Conservation (phyloP, 1,284 basidiomycete species). For the Ceratobasidium papillatum region DNA sequence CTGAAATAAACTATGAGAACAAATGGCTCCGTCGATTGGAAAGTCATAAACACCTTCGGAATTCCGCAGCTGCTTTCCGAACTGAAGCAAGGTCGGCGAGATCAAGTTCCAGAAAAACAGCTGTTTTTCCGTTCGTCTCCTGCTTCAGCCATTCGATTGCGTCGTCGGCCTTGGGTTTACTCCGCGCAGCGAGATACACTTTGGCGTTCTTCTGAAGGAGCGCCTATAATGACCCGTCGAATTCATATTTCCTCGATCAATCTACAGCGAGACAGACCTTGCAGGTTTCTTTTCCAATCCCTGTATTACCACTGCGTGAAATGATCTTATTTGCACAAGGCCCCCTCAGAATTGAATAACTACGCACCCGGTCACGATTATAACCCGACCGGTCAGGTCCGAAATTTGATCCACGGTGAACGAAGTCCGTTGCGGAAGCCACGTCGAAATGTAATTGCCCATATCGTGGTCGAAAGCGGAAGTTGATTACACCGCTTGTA, state of each 20-base stretch:
- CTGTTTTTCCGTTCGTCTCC: constrained; percentile 54
- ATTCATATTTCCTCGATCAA: not conserved
- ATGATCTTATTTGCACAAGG: too few relatives aligned
- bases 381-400: constrained; percentile 47
- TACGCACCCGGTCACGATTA: constrained; percentile 53
- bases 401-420: constrained; percentile 45
- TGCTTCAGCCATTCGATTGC: constrained; percentile 63
- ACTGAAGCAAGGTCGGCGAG: constrained; percentile 65
- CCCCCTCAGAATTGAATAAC: too few relatives aligned
- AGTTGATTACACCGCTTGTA: not conserved
- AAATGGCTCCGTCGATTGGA: too few relatives aligned
- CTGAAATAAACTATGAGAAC: constrained; percentile 46
- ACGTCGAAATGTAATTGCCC: constrained; percentile 2
- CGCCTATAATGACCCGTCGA: constrained; percentile 53
- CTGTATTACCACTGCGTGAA: constrained; percentile 43
- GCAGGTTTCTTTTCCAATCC: constrained; percentile 44
- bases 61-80: constrained; percentile 61
- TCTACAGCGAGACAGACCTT: constrained; percentile 6
- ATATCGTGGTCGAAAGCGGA: not conserved
- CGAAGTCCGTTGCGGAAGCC: constrained; percentile 43
- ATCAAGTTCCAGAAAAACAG: constrained; percentile 66
- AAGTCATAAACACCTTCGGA: too few relatives aligned
- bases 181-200: constrained; percentile 70
- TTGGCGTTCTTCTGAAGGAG: constrained; percentile 66
- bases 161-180: constrained; percentile 55